Percentiles rank a stretch among this genome's conserved stretches.
These are phyloP conservation scores for Daedaleopsis sinensis DNA, from an alignment of 768 basidiomycete species.

Conservation along the genomic window DNA sequence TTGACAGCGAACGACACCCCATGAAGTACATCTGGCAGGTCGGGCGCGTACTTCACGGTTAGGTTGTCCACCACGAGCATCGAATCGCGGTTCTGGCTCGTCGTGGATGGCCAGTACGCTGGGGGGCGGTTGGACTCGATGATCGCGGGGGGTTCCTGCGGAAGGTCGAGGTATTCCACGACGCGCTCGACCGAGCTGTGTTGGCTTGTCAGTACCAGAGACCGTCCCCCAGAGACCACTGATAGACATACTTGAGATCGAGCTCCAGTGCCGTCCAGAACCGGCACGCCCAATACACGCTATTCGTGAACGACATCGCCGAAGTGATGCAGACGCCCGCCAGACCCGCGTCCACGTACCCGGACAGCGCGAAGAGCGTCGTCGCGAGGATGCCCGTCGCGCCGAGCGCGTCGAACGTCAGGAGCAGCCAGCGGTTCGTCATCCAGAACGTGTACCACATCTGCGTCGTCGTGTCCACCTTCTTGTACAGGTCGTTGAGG, in stretches of 20 bases:
- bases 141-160: conserved; percentile 80
- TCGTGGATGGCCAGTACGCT: conserved; percentile 90
- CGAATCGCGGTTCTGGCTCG: conserved; percentile 48
- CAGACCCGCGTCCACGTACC: conserved; percentile 57
- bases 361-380: conserved; percentile 73
- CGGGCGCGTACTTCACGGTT: conserved; percentile 80
- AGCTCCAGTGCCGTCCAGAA: conserved; percentile 64
- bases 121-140: conserved; percentile 79
- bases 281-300: conserved; percentile 54
- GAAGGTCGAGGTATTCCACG: conserved; percentile 87
- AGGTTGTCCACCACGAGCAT: conserved; percentile 76
- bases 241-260: conserved; percentile 59
- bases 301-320: conserved; percentile 61
- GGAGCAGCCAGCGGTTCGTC: conserved; percentile 83
- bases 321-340: conserved; percentile 80
- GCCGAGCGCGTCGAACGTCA: conserved; percentile 83
- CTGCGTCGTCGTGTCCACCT: conserved; percentile 80
- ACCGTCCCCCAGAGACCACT: background rate
- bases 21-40: conserved; percentile 80
- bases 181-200: conserved; percentile 86
- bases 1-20: conserved; percentile 73
- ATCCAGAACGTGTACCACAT: conserved; percentile 93
- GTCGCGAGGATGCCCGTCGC: conserved; percentile 77
- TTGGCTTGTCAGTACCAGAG: background rate
- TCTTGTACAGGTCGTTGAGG: conserved; percentile 70